phyloP scores from a whole-genome alignment of 2,329 filamentous ascomycete genomes.

The Trichocomaceae sp. region DNA sequence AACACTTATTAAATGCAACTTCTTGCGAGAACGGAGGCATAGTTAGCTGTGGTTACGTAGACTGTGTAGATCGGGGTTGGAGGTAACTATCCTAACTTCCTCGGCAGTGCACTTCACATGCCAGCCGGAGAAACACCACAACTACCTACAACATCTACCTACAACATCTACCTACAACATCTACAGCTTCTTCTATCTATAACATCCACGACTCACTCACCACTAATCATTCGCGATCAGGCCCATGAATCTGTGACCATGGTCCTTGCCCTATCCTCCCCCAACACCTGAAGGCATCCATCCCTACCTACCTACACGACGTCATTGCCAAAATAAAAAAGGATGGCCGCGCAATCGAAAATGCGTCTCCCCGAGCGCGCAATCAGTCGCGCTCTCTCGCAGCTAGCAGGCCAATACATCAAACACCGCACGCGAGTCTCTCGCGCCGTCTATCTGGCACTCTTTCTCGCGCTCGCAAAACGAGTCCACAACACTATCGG shows the following conservation, averaged over 20 bases:
- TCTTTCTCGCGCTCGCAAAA: constrained; percentile 73
- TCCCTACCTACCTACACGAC: not conserved
- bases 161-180: not conserved
- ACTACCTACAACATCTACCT: not conserved
- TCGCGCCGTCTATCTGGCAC: constrained; percentile 72
- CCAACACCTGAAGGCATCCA: not conserved
- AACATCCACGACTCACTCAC: too few relatives aligned
- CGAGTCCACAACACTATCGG: constrained; percentile 86
- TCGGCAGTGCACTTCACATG: not conserved
- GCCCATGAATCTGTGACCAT: not conserved
- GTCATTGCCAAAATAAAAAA: constrained; percentile 3
- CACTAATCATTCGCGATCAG: too few relatives aligned
- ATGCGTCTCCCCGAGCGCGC: constrained; percentile 58
- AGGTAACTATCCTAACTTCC: not conserved
- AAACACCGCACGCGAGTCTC: constrained; percentile 75
- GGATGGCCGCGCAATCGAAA: constrained; percentile 72
- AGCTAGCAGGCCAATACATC: constrained; percentile 67
- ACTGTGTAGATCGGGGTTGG: not conserved
- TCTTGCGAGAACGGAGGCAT: too few relatives aligned
- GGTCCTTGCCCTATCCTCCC: not conserved
- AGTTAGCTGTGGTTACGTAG: too few relatives aligned
- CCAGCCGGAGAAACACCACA: not conserved
- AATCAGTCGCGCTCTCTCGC: constrained; percentile 57
- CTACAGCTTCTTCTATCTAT: not conserved
- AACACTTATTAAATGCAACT: too few relatives aligned